Evolutionary conservation across 495 filamentous ascomycete species (phyloP).

Genomic region (Penicillium riverlandense): DNA sequence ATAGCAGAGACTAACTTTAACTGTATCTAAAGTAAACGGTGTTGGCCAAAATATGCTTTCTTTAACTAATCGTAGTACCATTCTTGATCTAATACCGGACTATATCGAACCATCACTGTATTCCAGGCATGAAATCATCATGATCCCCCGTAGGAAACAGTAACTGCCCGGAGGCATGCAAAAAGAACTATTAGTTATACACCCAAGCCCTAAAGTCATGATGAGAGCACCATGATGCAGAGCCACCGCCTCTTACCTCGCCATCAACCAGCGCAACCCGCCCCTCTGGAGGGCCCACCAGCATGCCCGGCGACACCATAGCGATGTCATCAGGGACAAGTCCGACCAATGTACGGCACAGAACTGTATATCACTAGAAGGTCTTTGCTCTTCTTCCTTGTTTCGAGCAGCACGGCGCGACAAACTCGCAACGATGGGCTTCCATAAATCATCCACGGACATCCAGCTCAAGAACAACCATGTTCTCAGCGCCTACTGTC

Average conservation of each 20-base stretch:
- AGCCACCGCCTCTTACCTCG: slow-evolving; percentile 5
- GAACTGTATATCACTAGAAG: too few species aligned
- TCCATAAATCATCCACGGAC: slow-evolving; percentile 18
- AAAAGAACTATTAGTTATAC: neutral
- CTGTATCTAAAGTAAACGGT: too few species aligned
- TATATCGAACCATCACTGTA: too few species aligned
- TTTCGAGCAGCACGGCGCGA: neutral
- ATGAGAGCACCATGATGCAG: slow-evolving; percentile 19
- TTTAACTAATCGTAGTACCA: too few species aligned
- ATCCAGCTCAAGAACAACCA: slow-evolving; percentile 16
- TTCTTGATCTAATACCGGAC: too few species aligned
- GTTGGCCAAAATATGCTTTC: too few species aligned
- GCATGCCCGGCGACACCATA: slow-evolving; percentile 4
- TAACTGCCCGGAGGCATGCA: neutral
- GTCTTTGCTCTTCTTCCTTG: neutral
- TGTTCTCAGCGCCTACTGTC: slow-evolving; percentile 16
- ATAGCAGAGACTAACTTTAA: too few species aligned
- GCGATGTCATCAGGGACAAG: slow-evolving; percentile 10
- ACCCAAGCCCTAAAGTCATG: slow-evolving; percentile 2
- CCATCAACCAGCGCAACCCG: neutral
- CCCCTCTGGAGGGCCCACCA: neutral
- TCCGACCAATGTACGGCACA: too few species aligned
- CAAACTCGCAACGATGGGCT: slow-evolving; percentile 10
- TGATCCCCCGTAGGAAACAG: slow-evolving; percentile 3
- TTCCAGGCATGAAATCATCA: slow-evolving; percentile 11